Percentiles rank a stretch among this genome's conserved stretches.
phyloP scores from a whole-genome alignment of 2,329 filamentous ascomycete genomes.

The Hypoxylon sp. region DNA sequence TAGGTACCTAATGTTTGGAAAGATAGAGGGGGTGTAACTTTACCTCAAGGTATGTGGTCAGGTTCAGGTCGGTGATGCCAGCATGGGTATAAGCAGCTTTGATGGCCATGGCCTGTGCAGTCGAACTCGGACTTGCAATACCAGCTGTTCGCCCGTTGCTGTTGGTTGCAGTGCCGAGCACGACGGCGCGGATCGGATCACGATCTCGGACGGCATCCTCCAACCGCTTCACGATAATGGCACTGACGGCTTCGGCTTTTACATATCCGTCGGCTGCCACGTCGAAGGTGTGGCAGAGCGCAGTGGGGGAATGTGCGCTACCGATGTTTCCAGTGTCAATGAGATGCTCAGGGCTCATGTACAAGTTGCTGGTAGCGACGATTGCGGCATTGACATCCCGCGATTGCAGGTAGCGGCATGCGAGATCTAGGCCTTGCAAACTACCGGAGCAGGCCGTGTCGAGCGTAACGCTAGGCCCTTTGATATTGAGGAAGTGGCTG shows the following conservation, averaged over 20 bases:
- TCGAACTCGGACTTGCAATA: constrained; percentile 59
- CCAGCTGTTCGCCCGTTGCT: constrained; percentile 58
- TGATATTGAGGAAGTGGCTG: constrained; percentile 55
- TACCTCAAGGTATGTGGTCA: constrained; percentile 51
- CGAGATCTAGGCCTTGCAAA: constrained; percentile 50
- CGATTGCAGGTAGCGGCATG: constrained; percentile 49
- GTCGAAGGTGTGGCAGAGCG: constrained; percentile 56
- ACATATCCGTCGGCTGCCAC: constrained; percentile 62
- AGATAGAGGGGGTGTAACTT: neutral
- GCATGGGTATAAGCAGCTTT: constrained; percentile 53
- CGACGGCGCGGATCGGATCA: constrained; percentile 57
- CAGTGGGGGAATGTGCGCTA: constrained; percentile 39
- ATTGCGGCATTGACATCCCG: constrained; percentile 48
- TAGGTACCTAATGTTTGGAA: too few relatives aligned
- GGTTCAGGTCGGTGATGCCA: constrained; percentile 36
- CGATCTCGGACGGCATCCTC: constrained; percentile 59
- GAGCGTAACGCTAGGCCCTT: constrained; percentile 45
- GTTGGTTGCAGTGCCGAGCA: constrained; percentile 55
- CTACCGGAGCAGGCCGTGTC: constrained; percentile 51
- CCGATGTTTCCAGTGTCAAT: constrained; percentile 37
- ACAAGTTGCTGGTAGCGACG: constrained; percentile 54
- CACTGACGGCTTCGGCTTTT: constrained; percentile 61
- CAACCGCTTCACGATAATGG: constrained; percentile 61
- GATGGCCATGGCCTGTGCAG: constrained; percentile 55
- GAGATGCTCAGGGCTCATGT: constrained; percentile 52